These are phyloP conservation scores for Diaporthe citrichinensis DNA, from an alignment of 2,329 filamentous ascomycete genomes.

Conservation along the genomic window DNA sequence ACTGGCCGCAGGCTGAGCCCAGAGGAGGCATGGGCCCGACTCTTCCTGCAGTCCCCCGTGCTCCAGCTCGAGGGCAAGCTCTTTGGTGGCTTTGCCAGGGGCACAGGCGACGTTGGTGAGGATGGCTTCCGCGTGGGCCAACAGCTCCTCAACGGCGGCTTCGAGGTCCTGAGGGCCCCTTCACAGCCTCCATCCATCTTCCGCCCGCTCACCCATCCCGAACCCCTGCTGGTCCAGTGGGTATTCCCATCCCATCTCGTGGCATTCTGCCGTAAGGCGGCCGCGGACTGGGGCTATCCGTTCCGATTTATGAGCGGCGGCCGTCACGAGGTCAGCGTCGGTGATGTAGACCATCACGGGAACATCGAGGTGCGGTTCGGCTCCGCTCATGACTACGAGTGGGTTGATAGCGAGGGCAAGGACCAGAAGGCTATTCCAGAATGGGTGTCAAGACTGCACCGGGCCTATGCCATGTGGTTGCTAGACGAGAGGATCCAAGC, in stretches of 20 bases:
- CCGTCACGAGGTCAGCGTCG: conserved; percentile 30
- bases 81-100: conserved; percentile 2
- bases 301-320: conserved; percentile 36
- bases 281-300: conserved; percentile 34
- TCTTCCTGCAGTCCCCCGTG: conserved; percentile 35
- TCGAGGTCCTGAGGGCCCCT: conserved; percentile 26
- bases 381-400: conserved; percentile 34
- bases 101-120: conserved; percentile 17
- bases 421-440: conserved; percentile 17
- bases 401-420: conserved; percentile 24
- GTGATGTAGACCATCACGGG: conserved; percentile 2
- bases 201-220: conserved; percentile 8
- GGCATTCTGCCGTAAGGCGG: conserved; percentile 20
- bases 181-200: conserved; percentile 20
- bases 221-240: conserved; percentile 31
- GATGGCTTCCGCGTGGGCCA: conserved; percentile 21
- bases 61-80: conserved; percentile 34
- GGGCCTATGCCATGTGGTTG: conserved; percentile 30
- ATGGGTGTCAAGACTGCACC: conserved; percentile 25
- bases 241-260: conserved; percentile 16
- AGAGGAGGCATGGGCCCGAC: conserved; percentile 31
- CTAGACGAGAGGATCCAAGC: conserved; percentile 27
- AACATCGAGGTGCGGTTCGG: conserved; percentile 31
- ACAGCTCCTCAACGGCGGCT: conserved; percentile 22
- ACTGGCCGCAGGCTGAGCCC: conserved; percentile 19